phyloP scores from a whole-genome alignment of 192 early-diverging fungal species.

The Oehlia diaphana region DNA sequence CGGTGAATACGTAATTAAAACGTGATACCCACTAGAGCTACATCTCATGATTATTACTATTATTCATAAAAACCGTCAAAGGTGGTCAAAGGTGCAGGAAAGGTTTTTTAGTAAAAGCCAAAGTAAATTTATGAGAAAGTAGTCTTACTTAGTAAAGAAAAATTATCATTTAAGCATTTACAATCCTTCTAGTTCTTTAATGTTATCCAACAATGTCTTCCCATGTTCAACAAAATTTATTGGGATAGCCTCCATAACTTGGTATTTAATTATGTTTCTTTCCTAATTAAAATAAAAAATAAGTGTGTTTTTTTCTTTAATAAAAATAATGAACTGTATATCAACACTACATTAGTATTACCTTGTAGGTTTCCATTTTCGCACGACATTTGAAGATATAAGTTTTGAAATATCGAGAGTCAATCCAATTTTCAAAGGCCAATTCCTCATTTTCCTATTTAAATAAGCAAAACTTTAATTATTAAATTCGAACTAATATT shows the following conservation, averaged over 20 bases:
- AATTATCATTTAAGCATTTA: too few species aligned
- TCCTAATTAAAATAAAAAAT: not conserved
- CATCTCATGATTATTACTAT: too few species aligned
- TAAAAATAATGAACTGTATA: not conserved
- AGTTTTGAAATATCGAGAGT: constrained; percentile 63
- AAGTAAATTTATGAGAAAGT: too few species aligned
- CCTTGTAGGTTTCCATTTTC: constrained; percentile 82
- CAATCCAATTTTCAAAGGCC: constrained; percentile 51
- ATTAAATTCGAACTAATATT: not conserved
- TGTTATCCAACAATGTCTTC: not conserved
- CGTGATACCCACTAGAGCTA: too few species aligned
- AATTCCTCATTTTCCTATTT: constrained; percentile 45
- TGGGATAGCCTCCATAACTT: not conserved
- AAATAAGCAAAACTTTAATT: not conserved
- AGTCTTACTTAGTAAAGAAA: too few species aligned
- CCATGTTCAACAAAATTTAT: not conserved
- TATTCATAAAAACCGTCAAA: too few species aligned
- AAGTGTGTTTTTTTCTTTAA: not conserved
- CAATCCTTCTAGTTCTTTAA: not conserved
- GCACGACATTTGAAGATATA: constrained; percentile 76
- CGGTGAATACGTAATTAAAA: too few species aligned
- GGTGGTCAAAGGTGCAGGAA: too few species aligned
- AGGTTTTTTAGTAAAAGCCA: too few species aligned
- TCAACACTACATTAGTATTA: constrained; percentile 44
- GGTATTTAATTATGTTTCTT: not conserved